phyloP scores from a whole-genome alignment of 768 basidiomycete species.

The Omphalotus guepiniiformis region DNA sequence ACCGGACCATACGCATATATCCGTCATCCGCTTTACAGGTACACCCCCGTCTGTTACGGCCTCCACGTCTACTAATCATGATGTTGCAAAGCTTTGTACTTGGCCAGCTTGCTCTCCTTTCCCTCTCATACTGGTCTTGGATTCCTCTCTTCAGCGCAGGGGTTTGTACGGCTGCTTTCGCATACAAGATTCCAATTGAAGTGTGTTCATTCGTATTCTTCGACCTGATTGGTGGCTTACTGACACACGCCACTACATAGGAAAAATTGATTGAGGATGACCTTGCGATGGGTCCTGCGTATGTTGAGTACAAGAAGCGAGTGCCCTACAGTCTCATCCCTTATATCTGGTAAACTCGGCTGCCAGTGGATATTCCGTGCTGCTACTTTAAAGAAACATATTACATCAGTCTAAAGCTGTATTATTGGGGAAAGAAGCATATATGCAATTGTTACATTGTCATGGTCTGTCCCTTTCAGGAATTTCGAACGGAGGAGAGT shows the following conservation, averaged over 20 bases:
- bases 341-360: slow-evolving; percentile 17
- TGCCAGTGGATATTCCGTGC: too few species aligned
- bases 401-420: too few species aligned
- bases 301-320: slow-evolving; percentile 24
- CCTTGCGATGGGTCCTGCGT: slow-evolving; percentile 19
- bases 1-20: slow-evolving; percentile 31
- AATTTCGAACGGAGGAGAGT: too few species aligned
- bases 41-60: slow-evolving; percentile 5
- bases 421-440: too few species aligned
- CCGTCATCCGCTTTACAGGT: slow-evolving; percentile 34
- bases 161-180: slow-evolving; percentile 21
- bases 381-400: too few species aligned
- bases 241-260: slow-evolving; percentile 11
- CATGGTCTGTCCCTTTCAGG: too few species aligned
- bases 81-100: slow-evolving; percentile 14
- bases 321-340: slow-evolving; percentile 27
- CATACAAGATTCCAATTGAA: slow-evolving; percentile 29
- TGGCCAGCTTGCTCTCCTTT: slow-evolving; percentile 19
- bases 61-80: background rate
- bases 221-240: slow-evolving; percentile 4
- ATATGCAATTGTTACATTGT: too few species aligned
- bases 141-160: slow-evolving; percentile 24
- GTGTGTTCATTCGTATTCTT: slow-evolving; percentile 10
- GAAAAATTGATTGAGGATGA: slow-evolving; percentile 25
- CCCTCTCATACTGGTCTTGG: slow-evolving; percentile 31